These are phyloP conservation scores for Ambrosia hybrid DNA, from an alignment of 140 eudicot species.

Conservation along the genomic window DNA sequence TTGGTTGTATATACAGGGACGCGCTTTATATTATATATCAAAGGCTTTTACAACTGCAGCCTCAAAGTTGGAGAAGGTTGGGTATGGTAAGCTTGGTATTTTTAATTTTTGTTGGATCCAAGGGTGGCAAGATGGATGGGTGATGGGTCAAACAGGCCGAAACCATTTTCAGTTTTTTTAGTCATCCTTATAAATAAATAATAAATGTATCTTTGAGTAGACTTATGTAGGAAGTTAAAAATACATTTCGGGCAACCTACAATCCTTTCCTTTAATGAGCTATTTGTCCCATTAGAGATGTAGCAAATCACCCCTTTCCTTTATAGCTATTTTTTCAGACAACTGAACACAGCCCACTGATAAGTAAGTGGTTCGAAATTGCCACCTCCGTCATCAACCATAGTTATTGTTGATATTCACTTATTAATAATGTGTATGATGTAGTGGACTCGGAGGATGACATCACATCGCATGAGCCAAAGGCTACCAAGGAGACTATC, in stretches of 20 bases:
- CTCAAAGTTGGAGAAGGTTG: slow-evolving; percentile 85
- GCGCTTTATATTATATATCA: slow-evolving; percentile 77
- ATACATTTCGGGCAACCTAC: background rate
- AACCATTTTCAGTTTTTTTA: background rate
- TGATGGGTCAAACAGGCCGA: background rate
- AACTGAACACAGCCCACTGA: background rate
- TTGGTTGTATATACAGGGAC: slow-evolving; percentile 55
- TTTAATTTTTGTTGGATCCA: background rate
- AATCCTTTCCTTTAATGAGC: background rate
- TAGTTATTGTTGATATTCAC: background rate
- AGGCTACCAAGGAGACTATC: slow-evolving; percentile 70
- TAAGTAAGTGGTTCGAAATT: background rate
- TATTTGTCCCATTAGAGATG: background rate
- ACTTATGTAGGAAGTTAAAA: background rate
- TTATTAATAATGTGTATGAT: slow-evolving; percentile 5
- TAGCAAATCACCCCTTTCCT: too few relatives aligned
- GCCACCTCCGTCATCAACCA: background rate
- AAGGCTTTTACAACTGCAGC: slow-evolving; percentile 84
- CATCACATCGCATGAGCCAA: slow-evolving; percentile 46
- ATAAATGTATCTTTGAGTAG: background rate
- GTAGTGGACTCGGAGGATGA: slow-evolving; percentile 71
- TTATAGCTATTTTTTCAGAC: background rate
- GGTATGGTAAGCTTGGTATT: slow-evolving; percentile 55
- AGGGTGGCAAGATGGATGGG: background rate
- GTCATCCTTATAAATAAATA: background rate